Evolutionary conservation across 371 early-diverging fungal genomes (phyloP).

Genomic region (Mucor plumbeus): DNA sequence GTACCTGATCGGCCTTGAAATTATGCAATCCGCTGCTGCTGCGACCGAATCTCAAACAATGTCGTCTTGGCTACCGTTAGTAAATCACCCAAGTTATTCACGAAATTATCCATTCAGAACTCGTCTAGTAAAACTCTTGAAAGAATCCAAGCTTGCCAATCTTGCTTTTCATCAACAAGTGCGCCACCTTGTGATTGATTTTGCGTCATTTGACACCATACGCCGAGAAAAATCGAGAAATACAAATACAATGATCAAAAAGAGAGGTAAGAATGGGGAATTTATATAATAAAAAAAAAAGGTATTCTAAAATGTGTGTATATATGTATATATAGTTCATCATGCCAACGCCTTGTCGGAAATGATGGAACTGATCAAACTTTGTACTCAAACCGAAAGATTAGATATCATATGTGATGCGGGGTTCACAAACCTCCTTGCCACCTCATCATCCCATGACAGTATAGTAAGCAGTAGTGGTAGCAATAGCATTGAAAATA

Average conservation of each 20-base stretch:
- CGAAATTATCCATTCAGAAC: constrained; percentile 20
- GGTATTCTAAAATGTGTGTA: background rate
- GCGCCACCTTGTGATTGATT: constrained; percentile 27
- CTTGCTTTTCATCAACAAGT: constrained; percentile 17
- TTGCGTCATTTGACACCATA: constrained; percentile 26
- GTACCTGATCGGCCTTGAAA: constrained; percentile 21
- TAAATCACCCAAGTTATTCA: constrained; percentile 20
- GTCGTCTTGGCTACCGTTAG: constrained; percentile 14
- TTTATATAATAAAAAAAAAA: background rate
- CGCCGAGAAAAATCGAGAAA: constrained; percentile 8
- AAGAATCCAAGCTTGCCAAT: constrained; percentile 11
- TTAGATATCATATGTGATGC: constrained; percentile 34
- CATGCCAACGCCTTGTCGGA: background rate
- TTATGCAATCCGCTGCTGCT: constrained; percentile 2
- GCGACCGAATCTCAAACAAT: background rate
- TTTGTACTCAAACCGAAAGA: constrained; percentile 23
- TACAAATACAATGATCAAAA: constrained; percentile 6
- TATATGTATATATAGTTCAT: constrained; percentile 16
- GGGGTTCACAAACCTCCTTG: constrained; percentile 7
- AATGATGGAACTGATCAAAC: constrained; percentile 9
- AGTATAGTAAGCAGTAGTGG: background rate
- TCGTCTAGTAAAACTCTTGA: constrained; percentile 9
- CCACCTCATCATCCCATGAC: background rate
- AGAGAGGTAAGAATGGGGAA: constrained; percentile 3
- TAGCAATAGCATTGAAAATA: background rate